Conservation (phyloP, 352 stramenopile genomes). For the Phytophthora kernoviae region DNA sequence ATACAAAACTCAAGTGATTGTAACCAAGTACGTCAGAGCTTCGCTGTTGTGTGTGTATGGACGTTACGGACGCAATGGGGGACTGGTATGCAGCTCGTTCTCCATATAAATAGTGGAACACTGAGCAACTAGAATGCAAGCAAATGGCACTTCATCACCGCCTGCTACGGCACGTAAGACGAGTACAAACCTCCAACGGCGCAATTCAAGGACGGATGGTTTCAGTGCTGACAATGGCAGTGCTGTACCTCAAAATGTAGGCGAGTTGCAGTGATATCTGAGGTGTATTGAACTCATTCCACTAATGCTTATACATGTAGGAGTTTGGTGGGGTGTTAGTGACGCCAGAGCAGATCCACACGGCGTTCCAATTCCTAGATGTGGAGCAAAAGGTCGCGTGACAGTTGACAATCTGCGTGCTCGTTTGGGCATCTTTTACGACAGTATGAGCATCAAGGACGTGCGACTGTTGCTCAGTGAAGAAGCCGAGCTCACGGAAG, state of each 20-base stretch:
- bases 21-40: background rate
- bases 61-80: background rate
- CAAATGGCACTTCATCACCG: conserved; percentile 1
- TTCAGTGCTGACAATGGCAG: background rate
- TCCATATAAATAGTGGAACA: conserved; percentile 1
- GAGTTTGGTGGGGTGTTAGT: conserved; percentile 85
- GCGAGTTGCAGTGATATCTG: background rate
- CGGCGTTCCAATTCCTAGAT: conserved; percentile 92
- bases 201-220: conserved; percentile 9
- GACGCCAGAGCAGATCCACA: conserved; percentile 81
- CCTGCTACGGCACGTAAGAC: conserved; percentile 9
- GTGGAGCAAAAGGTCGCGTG: conserved; percentile 75
- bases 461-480: conserved; percentile 87
- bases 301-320: conserved; percentile 24
- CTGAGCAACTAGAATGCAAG: conserved; percentile 13
- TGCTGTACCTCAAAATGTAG: conserved; percentile 28
- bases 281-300: too few species aligned
- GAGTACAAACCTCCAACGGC: conserved; percentile 10
- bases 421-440: conserved; percentile 87
- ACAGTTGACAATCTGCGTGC: conserved; percentile 84
- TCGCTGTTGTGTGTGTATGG: background rate
- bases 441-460: conserved; percentile 85
- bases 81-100: background rate
- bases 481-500: conserved; percentile 70
- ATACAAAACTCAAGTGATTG: background rate